A percentile compares a stretch with the other conserved stretches of the same genome.
Evolutionary conservation across 116 monocot species (phyloP).

Genomic region (Papilionanthe hybrid): DNA sequence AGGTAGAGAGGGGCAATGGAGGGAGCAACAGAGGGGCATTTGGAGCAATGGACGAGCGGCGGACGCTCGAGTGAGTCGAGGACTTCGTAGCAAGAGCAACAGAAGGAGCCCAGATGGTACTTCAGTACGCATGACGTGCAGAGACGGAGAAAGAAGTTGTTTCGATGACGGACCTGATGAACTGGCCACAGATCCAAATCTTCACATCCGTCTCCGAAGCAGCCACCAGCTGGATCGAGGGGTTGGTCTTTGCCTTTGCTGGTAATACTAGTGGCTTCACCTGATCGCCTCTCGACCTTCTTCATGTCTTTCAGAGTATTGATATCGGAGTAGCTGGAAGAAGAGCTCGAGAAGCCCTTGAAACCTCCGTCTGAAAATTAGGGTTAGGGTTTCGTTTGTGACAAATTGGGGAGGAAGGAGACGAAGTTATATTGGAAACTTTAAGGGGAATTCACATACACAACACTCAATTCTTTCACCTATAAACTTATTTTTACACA

Average conservation of each 20-base stretch:
- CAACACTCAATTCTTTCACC: too few relatives aligned
- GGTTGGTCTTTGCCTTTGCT: not conserved
- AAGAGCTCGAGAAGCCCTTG: not conserved
- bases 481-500: too few relatives aligned
- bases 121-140: constrained; percentile 62
- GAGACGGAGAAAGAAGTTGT: constrained; percentile 28
- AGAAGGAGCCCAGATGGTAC: constrained; percentile 20
- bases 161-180: constrained; percentile 43
- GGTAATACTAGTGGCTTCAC: not conserved
- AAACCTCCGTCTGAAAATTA: constrained; percentile 8
- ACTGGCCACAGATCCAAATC: constrained; percentile 37
- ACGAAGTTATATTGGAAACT: not conserved
- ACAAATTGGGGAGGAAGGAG: not conserved
- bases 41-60: constrained; percentile 21
- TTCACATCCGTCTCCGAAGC: constrained; percentile 37
- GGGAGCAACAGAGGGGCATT: constrained; percentile 28
- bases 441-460: too few relatives aligned
- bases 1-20: constrained; percentile 18
- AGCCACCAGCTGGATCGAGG: constrained; percentile 13
- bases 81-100: constrained; percentile 26
- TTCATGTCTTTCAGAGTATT: not conserved
- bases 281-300: not conserved
- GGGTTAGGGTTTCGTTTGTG: constrained; percentile 10
- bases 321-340: not conserved
- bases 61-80: constrained; percentile 13